These are phyloP conservation scores for Leccinum aurantiacum DNA, from an alignment of 768 basidiomycete species.

Conservation along the genomic window DNA sequence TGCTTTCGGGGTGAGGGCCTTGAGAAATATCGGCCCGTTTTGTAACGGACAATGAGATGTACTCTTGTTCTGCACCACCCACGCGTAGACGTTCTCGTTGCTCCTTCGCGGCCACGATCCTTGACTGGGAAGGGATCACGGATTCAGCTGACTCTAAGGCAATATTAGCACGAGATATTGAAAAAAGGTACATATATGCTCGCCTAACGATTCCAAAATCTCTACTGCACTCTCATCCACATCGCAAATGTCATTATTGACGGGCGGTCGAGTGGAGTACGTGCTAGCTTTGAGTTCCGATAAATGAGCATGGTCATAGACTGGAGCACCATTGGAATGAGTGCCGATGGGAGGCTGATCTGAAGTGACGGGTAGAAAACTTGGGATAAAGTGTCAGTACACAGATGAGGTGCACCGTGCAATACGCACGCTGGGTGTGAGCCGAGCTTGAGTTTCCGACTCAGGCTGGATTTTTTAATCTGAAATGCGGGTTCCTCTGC, in stretches of 20 bases:
- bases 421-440: constrained; percentile 49
- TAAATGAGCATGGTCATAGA: constrained; percentile 72
- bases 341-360: constrained; percentile 57
- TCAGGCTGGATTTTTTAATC: constrained; percentile 79
- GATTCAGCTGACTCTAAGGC: constrained; percentile 40
- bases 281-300: constrained; percentile 80
- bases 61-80: constrained; percentile 59
- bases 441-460: constrained; percentile 60
- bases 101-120: constrained; percentile 72
- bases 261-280: constrained; percentile 49
- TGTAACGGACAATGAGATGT: constrained; percentile 72
- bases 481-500: constrained; percentile 66
- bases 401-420: background rate
- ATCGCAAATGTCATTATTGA: constrained; percentile 43
- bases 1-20: constrained; percentile 84
- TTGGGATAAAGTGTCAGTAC: constrained; percentile 25
- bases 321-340: constrained; percentile 48
- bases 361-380: constrained; percentile 43
- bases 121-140: constrained; percentile 67
- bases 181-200: constrained; percentile 2
- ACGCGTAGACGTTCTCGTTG: constrained; percentile 68
- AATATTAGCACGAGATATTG: constrained; percentile 3
- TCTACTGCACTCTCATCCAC: constrained; percentile 42
- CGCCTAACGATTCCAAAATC: constrained; percentile 32
- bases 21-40: constrained; percentile 51